These are phyloP conservation scores for Dissophora globulifera DNA, from an alignment of 192 early-diverging fungal species.

Conservation along the genomic window DNA sequence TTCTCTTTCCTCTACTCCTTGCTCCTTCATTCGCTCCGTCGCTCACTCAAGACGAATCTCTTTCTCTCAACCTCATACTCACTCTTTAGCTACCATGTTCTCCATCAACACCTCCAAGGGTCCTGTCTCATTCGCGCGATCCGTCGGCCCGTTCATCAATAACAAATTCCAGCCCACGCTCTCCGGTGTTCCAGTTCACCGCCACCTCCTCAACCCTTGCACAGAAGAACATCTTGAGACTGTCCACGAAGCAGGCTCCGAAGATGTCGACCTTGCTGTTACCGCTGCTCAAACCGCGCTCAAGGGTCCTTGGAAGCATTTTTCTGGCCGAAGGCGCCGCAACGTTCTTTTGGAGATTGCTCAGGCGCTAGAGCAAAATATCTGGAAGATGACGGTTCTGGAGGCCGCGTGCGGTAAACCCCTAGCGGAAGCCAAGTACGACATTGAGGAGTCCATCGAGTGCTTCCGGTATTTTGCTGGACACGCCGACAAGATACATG, in stretches of 20 bases:
- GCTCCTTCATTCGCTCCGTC: not conserved
- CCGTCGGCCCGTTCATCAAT: constrained; percentile 77
- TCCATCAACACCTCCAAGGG: constrained; percentile 46
- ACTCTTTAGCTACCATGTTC: constrained; percentile 12
- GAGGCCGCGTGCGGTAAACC: constrained; percentile 89
- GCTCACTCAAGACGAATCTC: too few species aligned
- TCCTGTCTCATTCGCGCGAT: constrained; percentile 29
- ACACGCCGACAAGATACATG: constrained; percentile 69
- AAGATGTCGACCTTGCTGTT: constrained; percentile 77
- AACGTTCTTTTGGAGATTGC: constrained; percentile 72
- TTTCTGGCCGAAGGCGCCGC: constrained; percentile 57
- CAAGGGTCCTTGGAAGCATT: constrained; percentile 63
- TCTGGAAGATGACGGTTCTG: constrained; percentile 62
- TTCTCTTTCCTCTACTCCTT: not conserved
- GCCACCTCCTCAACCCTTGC: constrained; percentile 76
- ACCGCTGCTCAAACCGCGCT: constrained; percentile 66
- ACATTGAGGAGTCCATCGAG: constrained; percentile 69
- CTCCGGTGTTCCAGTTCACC: constrained; percentile 52
- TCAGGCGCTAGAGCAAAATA: constrained; percentile 56
- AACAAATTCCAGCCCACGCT: constrained; percentile 69
- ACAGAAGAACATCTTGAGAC: constrained; percentile 67
- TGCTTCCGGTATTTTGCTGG: constrained; percentile 85
- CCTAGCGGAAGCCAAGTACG: constrained; percentile 66
- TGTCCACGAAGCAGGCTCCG: constrained; percentile 66
- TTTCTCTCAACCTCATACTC: too few species aligned